These are phyloP conservation scores for Saposhnikovia divaricata DNA, from an alignment of 129 eudicot genomes.

Conservation along the genomic window DNA sequence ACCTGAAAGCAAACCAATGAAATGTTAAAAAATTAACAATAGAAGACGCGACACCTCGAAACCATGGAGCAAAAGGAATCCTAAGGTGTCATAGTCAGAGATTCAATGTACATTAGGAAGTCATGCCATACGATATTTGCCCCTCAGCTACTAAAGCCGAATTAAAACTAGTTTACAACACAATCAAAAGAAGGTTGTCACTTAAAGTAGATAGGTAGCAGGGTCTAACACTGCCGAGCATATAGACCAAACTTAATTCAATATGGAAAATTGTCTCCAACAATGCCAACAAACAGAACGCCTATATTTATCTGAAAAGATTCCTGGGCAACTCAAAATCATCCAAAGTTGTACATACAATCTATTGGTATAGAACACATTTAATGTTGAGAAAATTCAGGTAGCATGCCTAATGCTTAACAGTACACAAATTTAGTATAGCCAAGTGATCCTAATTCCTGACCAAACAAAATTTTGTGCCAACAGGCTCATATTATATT, in stretches of 20 bases:
- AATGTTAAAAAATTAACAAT: background rate
- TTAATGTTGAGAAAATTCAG: background rate
- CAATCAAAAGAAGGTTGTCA: background rate
- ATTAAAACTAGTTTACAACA: background rate
- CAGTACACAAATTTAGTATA: too few species aligned
- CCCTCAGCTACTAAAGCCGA: background rate
- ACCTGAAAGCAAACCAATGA: conserved; percentile 34
- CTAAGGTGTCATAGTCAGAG: too few species aligned
- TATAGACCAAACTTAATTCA: background rate
- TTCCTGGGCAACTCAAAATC: background rate
- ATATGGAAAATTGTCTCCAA: background rate
- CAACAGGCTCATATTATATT: background rate
- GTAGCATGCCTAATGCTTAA: background rate
- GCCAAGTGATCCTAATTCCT: too few species aligned
- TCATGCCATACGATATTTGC: background rate
- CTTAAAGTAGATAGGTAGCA: too few species aligned
- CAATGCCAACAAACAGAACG: background rate
- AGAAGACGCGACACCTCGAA: background rate
- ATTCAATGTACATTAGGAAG: too few species aligned
- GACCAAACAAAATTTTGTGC: too few species aligned
- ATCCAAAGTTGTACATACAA: background rate
- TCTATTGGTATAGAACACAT: background rate
- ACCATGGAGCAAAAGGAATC: background rate
- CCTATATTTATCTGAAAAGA: background rate
- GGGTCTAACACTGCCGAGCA: background rate